These are phyloP conservation scores for Suillus placidus DNA, from an alignment of 768 basidiomycete genomes.

Conservation along the genomic window DNA sequence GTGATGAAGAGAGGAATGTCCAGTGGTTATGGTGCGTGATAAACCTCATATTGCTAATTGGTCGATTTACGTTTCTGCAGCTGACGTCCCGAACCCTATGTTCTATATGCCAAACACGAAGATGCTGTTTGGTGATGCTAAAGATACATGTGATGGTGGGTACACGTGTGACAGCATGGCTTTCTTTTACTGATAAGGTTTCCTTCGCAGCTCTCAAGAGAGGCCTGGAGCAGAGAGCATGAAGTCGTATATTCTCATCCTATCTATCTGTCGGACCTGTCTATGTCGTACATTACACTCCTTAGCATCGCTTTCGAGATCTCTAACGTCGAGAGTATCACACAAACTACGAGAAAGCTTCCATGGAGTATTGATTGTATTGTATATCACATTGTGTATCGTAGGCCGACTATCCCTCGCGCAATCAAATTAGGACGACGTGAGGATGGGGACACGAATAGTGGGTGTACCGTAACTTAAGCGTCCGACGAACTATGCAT, in stretches of 20 bases:
- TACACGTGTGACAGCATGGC: neutral
- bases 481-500: conserved; percentile 19
- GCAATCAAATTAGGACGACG: conserved; percentile 15
- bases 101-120: conserved; percentile 90
- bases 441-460: conserved; percentile 17
- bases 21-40: conserved; percentile 73
- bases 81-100: conserved; percentile 92
- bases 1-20: conserved; percentile 94
- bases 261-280: conserved; percentile 15
- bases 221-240: conserved; percentile 47
- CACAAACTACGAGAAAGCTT: conserved; percentile 8
- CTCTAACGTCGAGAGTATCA: conserved; percentile 4
- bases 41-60: neutral
- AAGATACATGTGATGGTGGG: conserved; percentile 85
- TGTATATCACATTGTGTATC: conserved; percentile 33
- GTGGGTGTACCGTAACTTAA: conserved; percentile 25
- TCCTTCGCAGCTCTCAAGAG: conserved; percentile 54
- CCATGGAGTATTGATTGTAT: conserved; percentile 27
- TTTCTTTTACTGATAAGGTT: neutral
- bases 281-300: conserved; percentile 25
- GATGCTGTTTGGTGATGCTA: conserved; percentile 93
- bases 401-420: conserved; percentile 20
- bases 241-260: neutral
- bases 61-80: conserved; percentile 38
- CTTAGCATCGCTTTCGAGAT: conserved; percentile 16